These are phyloP conservation scores for Lentinula sp. DNA, from an alignment of 768 basidiomycete genomes.

Conservation along the genomic window DNA sequence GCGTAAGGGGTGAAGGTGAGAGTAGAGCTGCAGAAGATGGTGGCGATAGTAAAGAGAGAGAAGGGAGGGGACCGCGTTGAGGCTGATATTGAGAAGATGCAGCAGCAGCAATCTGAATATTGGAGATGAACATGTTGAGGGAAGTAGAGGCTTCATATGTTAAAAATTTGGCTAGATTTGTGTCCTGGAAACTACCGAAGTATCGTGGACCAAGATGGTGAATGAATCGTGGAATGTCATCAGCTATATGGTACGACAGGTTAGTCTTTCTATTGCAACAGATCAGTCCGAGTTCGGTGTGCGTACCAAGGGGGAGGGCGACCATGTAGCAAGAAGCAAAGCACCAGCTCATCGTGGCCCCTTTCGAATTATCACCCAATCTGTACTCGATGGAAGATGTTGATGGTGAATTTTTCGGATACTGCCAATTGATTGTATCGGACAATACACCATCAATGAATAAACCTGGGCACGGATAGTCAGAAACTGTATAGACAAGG, in stretches of 20 bases:
- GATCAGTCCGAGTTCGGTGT: background rate
- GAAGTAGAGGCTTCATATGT: constrained; percentile 85
- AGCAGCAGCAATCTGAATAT: constrained; percentile 13
- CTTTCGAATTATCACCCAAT: constrained; percentile 47
- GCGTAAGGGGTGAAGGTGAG: background rate
- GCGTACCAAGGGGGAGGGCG: constrained; percentile 48
- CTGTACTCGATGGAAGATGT: constrained; percentile 27
- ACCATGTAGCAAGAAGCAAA: constrained; percentile 62
- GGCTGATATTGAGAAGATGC: background rate
- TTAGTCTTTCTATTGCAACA: background rate
- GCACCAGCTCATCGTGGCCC: constrained; percentile 56
- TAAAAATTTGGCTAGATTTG: constrained; percentile 61
- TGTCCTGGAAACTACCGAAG: constrained; percentile 69
- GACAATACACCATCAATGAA: constrained; percentile 69
- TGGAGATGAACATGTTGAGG: constrained; percentile 69
- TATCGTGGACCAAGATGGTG: constrained; percentile 83
- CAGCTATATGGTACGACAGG: constrained; percentile 31
- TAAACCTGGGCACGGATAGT: constrained; percentile 39
- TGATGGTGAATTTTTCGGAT: constrained; percentile 45
- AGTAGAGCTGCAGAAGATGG: background rate
- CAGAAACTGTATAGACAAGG: constrained; percentile 1
- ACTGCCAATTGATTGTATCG: constrained; percentile 57
- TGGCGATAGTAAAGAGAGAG: background rate
- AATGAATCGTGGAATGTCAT: constrained; percentile 68
- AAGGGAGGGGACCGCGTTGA: background rate